Evolutionary conservation across 2,329 filamentous ascomycete genomes (phyloP), one percentile per base, ranked within the genome.

Genomic region (Colletotrichum cereale): DNA sequence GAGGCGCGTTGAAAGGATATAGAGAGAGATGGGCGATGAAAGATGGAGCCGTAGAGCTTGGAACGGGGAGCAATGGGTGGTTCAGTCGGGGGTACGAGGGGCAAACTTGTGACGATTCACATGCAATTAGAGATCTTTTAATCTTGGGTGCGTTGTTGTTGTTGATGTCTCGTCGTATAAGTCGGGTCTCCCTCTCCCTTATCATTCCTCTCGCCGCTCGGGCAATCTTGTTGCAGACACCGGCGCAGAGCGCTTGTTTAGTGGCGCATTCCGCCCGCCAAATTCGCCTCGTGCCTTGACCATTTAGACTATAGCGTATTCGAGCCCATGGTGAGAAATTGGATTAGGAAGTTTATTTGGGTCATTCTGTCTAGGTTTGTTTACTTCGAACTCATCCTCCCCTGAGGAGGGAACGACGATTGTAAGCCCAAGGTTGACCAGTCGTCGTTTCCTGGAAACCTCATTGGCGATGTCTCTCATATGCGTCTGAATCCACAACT

Each of bases 151-250:
- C 53, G 44, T 69, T 69, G 60, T 58, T 72, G 53, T 72, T 72
- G 47, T 72, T 72, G 69, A 63, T 72, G 65, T 72, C 69, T 69
- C 69, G 65, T 72, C 53, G 65, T 31, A 8, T 29, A 24, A 18
- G 47, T 12, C n/a, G 36, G 47, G 34, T 47, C 53, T 53, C 38
- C 47, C 29, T 16, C 69, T 72, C 69, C 69, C 69, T 72, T 69
- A 69, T 69, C 69, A 72, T 72, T 72, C 69, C 66, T 72, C 52
- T 69, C 38, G 65, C 44, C 69, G 69, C 69, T 72, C 69, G 60
- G 69, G 69, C 69, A 72, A 72, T 72, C 69, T 72, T 69, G 65
- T 63, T 69, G 69, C 69, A 72, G 69, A 72, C 69, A 60, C 60
- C 69, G 69, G 69, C 69, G 69, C 40, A 52, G 50, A 60, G 40